These are phyloP conservation scores for Thermoascus crustaceus DNA, from an alignment of 2,329 filamentous ascomycete genomes.

Conservation along the genomic window DNA sequence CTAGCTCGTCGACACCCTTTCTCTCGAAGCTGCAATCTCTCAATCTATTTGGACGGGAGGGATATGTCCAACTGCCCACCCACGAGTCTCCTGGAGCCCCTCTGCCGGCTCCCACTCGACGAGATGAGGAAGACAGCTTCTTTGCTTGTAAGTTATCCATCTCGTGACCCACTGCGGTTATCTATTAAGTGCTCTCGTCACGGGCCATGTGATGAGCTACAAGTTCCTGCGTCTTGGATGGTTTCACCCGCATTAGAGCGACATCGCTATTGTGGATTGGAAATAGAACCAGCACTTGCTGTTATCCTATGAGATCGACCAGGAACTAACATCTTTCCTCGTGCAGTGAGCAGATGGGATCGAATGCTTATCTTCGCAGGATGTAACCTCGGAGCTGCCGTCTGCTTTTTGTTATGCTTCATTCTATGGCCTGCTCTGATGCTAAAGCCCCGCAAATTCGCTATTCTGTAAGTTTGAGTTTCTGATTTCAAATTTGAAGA, in stretches of 20 bases:
- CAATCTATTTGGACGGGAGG: slow-evolving; percentile 77
- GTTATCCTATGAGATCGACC: background rate
- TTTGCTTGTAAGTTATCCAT: slow-evolving; percentile 71
- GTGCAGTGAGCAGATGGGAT: slow-evolving; percentile 91
- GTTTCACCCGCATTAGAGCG: slow-evolving; percentile 18
- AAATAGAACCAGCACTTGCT: background rate
- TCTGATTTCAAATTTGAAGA: too few species aligned
- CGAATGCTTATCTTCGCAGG: slow-evolving; percentile 83
- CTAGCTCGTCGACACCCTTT: slow-evolving; percentile 58
- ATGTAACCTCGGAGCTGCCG: slow-evolving; percentile 80
- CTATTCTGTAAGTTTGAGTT: slow-evolving; percentile 74
- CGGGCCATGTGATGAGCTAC: slow-evolving; percentile 25
- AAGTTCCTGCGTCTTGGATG: slow-evolving; percentile 32
- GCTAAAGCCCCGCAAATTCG: slow-evolving; percentile 83
- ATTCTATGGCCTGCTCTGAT: slow-evolving; percentile 77
- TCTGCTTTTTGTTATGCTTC: slow-evolving; percentile 87
- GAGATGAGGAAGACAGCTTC: slow-evolving; percentile 93
- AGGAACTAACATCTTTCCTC: slow-evolving; percentile 12
- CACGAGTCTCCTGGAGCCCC: slow-evolving; percentile 75
- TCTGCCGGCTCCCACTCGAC: slow-evolving; percentile 70
- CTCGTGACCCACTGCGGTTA: too few species aligned
- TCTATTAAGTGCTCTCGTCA: too few species aligned
- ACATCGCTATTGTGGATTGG: slow-evolving; percentile 2
- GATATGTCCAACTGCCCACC: slow-evolving; percentile 85
- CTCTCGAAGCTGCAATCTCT: slow-evolving; percentile 72